phyloP scores from a whole-genome alignment of 192 early-diverging fungal genomes.

The Chytriomyces confervae region DNA sequence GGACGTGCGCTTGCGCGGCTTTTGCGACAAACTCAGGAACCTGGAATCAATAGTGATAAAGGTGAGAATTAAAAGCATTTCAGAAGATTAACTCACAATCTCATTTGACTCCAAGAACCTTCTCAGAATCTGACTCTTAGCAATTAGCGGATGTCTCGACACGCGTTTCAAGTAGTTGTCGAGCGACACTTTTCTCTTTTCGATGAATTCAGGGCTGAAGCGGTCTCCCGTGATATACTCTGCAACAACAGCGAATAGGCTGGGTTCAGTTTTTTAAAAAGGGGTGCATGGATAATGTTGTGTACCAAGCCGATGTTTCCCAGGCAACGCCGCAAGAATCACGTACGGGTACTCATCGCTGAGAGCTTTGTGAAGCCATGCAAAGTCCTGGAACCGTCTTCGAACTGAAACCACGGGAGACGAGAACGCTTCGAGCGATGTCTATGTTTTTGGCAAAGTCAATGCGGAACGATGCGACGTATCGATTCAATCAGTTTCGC shows the following conservation, averaged over 20 bases:
- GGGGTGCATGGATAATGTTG: neutral
- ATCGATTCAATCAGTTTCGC: neutral
- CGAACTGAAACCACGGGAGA: constrained; percentile 69
- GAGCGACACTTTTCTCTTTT: constrained; percentile 74
- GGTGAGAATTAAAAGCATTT: neutral
- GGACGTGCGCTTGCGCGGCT: constrained; percentile 54
- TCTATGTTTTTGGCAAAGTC: constrained; percentile 51
- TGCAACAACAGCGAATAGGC: constrained; percentile 25
- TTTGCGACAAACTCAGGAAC: constrained; percentile 36
- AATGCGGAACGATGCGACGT: too few species aligned
- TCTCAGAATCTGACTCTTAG: constrained; percentile 68
- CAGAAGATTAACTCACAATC: constrained; percentile 9
- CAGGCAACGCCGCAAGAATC: constrained; percentile 90
- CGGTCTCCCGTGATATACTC: constrained; percentile 96
- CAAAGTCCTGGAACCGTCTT: constrained; percentile 95
- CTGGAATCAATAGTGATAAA: constrained; percentile 4
- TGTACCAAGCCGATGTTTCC: constrained; percentile 86
- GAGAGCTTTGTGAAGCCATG: constrained; percentile 81
- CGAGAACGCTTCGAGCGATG: constrained; percentile 60
- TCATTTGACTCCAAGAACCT: constrained; percentile 87
- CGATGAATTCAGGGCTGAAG: constrained; percentile 91
- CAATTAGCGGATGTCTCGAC: constrained; percentile 79
- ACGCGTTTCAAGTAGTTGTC: constrained; percentile 87
- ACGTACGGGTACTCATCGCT: constrained; percentile 76
- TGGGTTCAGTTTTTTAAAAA: too few species aligned